These are phyloP conservation scores for Henckelia pumila DNA, from an alignment of 257 asterid species.

Conservation along the genomic window DNA sequence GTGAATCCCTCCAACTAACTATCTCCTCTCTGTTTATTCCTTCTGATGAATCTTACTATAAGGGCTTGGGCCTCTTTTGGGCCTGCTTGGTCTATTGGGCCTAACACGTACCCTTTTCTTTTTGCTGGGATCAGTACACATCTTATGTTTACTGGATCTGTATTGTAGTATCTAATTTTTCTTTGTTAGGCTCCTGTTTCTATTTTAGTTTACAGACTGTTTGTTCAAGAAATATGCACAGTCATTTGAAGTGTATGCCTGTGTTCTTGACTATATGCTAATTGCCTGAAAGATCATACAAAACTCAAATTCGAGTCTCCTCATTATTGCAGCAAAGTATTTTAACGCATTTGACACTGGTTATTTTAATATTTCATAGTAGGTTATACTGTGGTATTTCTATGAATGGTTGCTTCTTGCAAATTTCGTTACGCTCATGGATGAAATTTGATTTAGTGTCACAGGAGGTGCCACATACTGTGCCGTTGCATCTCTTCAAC, in stretches of 20 bases:
- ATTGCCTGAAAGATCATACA: conserved; percentile 1
- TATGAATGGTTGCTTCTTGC: conserved; percentile 21
- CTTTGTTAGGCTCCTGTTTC: background rate
- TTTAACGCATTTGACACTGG: background rate
- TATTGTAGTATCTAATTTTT: background rate
- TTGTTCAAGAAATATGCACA: conserved; percentile 10
- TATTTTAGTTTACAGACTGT: background rate
- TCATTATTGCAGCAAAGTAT: too few relatives aligned
- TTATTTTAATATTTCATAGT: conserved; percentile 5
- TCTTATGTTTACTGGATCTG: background rate
- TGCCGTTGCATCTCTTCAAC: conserved; percentile 91
- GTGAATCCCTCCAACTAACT: too few relatives aligned
- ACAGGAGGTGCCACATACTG: conserved; percentile 99
- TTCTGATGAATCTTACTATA: too few relatives aligned
- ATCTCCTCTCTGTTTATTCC: too few relatives aligned
- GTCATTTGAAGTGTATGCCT: background rate
- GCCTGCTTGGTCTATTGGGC: too few relatives aligned
- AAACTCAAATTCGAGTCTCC: background rate
- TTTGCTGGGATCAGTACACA: background rate
- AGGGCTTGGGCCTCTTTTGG: too few relatives aligned
- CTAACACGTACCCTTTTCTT: too few relatives aligned
- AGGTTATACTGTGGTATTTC: conserved; percentile 18
- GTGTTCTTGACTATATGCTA: background rate
- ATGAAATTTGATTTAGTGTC: conserved; percentile 61
- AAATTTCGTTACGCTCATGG: conserved; percentile 46